phyloP scores from a whole-genome alignment of 345 rosid species.

The Geranium brycei region DNA sequence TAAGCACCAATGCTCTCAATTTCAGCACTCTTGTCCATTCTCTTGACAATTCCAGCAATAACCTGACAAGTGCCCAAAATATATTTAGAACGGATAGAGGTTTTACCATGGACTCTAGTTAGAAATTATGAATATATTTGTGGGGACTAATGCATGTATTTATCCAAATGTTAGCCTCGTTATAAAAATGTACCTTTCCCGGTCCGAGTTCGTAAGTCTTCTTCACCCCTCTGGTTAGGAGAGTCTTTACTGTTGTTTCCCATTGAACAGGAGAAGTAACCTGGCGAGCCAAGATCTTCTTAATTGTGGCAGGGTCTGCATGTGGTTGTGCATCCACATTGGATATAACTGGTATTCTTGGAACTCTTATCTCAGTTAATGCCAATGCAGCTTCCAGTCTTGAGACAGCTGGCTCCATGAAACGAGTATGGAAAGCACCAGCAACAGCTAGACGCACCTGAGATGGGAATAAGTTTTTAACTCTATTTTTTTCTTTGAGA shows the following conservation, averaged over 20 bases:
- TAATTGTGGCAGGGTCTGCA: conserved; percentile 75
- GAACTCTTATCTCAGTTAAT: conserved; percentile 53
- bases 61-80: conserved; percentile 33
- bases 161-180: no score
- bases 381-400: conserved; percentile 85
- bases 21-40: conserved; percentile 64
- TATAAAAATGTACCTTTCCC: conserved; percentile 53
- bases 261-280: conserved; percentile 98
- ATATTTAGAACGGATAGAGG: no score
- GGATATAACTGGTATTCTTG: conserved; percentile 91
- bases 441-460: conserved; percentile 95
- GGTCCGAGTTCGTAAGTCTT: conserved; percentile 89
- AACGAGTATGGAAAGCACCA: conserved; percentile 93
- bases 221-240: conserved; percentile 57
- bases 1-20: conserved; percentile 65
- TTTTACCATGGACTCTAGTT: background rate
- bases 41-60: conserved; percentile 89
- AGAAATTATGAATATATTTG: no score
- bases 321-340: conserved; percentile 93
- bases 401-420: conserved; percentile 96
- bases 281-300: conserved; percentile 81
- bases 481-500: background rate
- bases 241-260: conserved; percentile 86
- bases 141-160: no score
- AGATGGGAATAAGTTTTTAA: conserved; percentile 3